Evolutionary conservation across 31 red algal genomes (phyloP).

Genomic region (Bonnemaisonia californica): DNA sequence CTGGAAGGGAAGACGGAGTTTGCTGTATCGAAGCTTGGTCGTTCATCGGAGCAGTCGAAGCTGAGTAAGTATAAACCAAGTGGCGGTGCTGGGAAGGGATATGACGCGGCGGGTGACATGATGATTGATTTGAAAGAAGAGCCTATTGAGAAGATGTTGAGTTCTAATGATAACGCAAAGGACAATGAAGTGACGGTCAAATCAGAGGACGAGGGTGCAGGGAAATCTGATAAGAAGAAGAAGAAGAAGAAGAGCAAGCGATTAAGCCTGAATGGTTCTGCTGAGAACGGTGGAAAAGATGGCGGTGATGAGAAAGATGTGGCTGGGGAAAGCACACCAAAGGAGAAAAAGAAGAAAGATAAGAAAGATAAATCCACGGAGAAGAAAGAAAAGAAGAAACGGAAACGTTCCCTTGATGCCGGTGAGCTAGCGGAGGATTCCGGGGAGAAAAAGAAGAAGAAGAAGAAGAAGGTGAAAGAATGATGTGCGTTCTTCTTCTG

Average conservation of each 20-base stretch:
- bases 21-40: conserved; percentile 63
- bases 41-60: conserved; percentile 45
- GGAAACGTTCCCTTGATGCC: conserved; percentile 40
- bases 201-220: conserved; percentile 10
- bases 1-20: conserved; percentile 75
- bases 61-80: conserved; percentile 28
- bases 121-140: conserved; percentile 22
- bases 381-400: conserved; percentile 70
- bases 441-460: conserved; percentile 72
- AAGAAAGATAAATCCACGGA: conserved; percentile 55
- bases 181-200: conserved; percentile 28
- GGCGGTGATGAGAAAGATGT: conserved; percentile 44
- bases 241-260: conserved; percentile 73
- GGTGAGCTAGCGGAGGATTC: conserved; percentile 10
- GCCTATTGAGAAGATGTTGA: conserved; percentile 16
- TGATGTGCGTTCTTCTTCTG: background rate
- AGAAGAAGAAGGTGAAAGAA: conserved; percentile 78
- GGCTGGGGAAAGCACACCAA: conserved; percentile 41
- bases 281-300: conserved; percentile 6
- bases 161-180: background rate
- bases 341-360: conserved; percentile 73
- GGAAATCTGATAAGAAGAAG: conserved; percentile 57
- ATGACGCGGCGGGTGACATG: conserved; percentile 49
- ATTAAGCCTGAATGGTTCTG: background rate
- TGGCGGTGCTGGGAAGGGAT: conserved; percentile 61